phyloP scores from a whole-genome alignment of 176 grass and related monocot genomes.

The Dendrocalamus sinicus region DNA sequence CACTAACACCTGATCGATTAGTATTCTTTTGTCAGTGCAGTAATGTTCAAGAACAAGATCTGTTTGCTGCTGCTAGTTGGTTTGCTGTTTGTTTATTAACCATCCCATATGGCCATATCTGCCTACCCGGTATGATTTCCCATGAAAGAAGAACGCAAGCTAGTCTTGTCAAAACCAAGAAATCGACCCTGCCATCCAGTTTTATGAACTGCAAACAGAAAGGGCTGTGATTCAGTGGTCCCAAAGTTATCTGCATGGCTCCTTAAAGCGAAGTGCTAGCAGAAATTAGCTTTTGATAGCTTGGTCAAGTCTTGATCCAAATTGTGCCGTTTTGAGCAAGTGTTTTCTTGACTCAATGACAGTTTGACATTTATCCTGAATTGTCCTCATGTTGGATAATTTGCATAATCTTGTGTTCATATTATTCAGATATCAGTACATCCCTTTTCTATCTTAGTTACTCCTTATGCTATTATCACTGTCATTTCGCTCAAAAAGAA shows the following conservation, averaged over 20 bases:
- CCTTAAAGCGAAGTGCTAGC: neutral
- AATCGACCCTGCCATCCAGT: neutral
- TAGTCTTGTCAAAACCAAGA: neutral
- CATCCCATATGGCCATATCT: neutral
- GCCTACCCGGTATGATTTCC: neutral
- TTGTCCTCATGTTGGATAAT: neutral
- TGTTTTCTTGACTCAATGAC: neutral
- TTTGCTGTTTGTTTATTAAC: neutral
- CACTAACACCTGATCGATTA: neutral
- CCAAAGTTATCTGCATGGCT: neutral
- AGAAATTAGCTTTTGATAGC: neutral
- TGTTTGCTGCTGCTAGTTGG: neutral
- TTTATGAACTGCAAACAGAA: neutral
- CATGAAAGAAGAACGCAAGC: neutral
- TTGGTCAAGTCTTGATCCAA: neutral
- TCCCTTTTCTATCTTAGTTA: neutral
- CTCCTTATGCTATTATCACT: neutral
- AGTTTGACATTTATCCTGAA: neutral
- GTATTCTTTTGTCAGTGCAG: neutral
- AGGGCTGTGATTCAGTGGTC: neutral
- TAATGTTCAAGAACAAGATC: neutral
- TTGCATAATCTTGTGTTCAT: neutral
- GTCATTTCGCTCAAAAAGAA: too few relatives aligned
- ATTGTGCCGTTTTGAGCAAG: neutral
- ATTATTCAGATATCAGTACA: neutral